Percentiles rank a stretch among this genome's conserved stretches.
Conservation (phyloP, 73 alveolate species). For the Uronychia binucleata region DNA sequence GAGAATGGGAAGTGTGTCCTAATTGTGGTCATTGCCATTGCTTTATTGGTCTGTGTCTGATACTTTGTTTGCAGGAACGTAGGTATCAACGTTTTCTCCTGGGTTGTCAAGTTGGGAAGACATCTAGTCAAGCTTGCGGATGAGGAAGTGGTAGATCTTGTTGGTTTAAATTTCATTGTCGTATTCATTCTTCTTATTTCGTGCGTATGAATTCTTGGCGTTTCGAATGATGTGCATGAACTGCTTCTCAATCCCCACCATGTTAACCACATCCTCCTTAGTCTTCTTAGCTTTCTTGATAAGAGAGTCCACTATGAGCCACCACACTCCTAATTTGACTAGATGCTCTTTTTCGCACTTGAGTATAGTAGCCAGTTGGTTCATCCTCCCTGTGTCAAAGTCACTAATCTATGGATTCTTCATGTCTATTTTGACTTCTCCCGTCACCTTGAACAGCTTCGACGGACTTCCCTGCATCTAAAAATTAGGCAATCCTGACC, state of each 20-base stretch:
- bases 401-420: background rate
- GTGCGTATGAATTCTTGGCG: background rate
- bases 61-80: too few species aligned
- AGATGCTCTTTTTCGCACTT: background rate
- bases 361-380: background rate
- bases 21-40: too few species aligned
- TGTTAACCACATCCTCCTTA: background rate
- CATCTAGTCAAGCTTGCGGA: background rate
- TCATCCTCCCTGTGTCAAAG: slow-evolving; percentile 13
- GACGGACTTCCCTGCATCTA: slow-evolving; percentile 23
- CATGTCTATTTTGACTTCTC: background rate
- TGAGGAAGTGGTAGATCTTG: background rate
- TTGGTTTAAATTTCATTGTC: background rate
- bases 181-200: background rate
- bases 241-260: background rate
- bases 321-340: slow-evolving; percentile 1
- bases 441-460: slow-evolving; percentile 3
- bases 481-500: background rate
- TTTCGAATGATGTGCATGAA: background rate
- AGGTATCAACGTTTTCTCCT: too few species aligned
- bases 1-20: background rate
- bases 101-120: too few species aligned
- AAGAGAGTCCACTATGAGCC: slow-evolving; percentile 4
- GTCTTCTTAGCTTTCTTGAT: background rate
- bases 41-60: too few species aligned